phyloP scores from a whole-genome alignment of 768 basidiomycete genomes.

The Rhodotorula sphaerocarpa region DNA sequence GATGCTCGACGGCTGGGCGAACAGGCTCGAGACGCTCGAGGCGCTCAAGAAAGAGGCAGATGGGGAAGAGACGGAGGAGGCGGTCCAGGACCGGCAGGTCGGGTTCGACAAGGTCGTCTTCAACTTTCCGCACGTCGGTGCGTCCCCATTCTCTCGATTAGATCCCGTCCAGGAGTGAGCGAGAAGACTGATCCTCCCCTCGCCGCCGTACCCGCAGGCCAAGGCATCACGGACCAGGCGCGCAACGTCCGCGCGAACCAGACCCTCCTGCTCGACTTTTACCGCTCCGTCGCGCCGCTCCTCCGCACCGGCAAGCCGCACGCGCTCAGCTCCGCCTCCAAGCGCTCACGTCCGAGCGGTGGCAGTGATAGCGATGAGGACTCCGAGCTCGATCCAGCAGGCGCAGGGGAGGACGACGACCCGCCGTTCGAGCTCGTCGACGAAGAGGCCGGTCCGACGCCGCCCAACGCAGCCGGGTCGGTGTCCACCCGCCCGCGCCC shows the following conservation, averaged over 20 bases:
- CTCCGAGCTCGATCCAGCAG: too few species aligned
- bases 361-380: background rate
- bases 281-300: conserved; percentile 61
- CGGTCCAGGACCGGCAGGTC: conserved; percentile 2
- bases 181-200: background rate
- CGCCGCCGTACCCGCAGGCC: conserved; percentile 38
- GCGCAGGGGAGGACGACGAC: conserved; percentile 3
- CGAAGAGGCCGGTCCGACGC: conserved; percentile 3
- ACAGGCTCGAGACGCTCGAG: too few species aligned
- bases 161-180: background rate
- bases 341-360: too few species aligned
- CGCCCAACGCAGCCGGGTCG: too few species aligned
- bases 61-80: too few species aligned
- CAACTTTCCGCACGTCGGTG: conserved; percentile 96
- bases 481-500: too few species aligned
- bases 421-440: conserved; percentile 26
- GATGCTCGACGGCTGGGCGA: too few species aligned
- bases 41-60: too few species aligned
- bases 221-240: conserved; percentile 82
- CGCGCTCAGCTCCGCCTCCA: background rate
- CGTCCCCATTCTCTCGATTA: conserved; percentile 37
- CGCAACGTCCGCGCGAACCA: conserved; percentile 89
- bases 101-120: conserved; percentile 75
- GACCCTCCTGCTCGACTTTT: conserved; percentile 66
- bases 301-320: conserved; percentile 50